Percentiles rank a stretch among this genome's conserved stretches.
phyloP scores from a whole-genome alignment of 345 rosid species.

The Geranium rotundifolium region DNA sequence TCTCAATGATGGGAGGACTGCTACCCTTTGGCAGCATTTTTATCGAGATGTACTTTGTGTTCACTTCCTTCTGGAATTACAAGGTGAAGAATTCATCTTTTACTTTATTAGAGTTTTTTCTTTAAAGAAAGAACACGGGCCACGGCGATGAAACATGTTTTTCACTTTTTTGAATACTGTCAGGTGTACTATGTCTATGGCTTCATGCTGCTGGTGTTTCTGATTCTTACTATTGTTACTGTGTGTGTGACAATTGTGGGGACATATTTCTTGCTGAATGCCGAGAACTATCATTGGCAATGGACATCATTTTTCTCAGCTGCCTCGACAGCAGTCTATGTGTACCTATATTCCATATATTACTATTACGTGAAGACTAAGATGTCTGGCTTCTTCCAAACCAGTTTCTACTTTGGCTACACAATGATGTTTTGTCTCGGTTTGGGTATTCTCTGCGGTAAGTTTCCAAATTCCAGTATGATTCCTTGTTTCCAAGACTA shows the following conservation, averaged over 20 bases:
- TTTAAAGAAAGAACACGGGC: background rate
- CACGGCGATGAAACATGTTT: background rate
- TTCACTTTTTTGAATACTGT: slow-evolving; percentile 2
- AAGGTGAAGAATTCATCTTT: slow-evolving; percentile 39
- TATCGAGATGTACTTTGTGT: slow-evolving; percentile 94
- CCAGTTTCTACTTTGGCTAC: slow-evolving; percentile 94
- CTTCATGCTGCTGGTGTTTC: slow-evolving; percentile 78
- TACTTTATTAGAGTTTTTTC: background rate
- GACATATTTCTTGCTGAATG: slow-evolving; percentile 79
- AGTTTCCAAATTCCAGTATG: slow-evolving; percentile 14
- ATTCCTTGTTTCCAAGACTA: too few species aligned
- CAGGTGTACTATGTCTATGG: slow-evolving; percentile 96
- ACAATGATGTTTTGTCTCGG: slow-evolving; percentile 95
- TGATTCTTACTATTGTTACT: slow-evolving; percentile 76
- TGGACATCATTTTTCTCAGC: slow-evolving; percentile 95
- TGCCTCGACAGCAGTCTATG: slow-evolving; percentile 87
- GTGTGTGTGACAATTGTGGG: slow-evolving; percentile 90
- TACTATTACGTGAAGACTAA: slow-evolving; percentile 85
- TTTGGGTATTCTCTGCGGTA: slow-evolving; percentile 86
- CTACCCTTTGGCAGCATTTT: slow-evolving; percentile 93
- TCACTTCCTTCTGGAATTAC: slow-evolving; percentile 98
- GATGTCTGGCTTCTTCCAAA: slow-evolving; percentile 96
- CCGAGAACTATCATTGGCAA: slow-evolving; percentile 96
- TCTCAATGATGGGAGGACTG: slow-evolving; percentile 87
- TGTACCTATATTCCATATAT: slow-evolving; percentile 79